phyloP scores from a whole-genome alignment of 495 filamentous ascomycete species.

The Tuber magnatum region DNA sequence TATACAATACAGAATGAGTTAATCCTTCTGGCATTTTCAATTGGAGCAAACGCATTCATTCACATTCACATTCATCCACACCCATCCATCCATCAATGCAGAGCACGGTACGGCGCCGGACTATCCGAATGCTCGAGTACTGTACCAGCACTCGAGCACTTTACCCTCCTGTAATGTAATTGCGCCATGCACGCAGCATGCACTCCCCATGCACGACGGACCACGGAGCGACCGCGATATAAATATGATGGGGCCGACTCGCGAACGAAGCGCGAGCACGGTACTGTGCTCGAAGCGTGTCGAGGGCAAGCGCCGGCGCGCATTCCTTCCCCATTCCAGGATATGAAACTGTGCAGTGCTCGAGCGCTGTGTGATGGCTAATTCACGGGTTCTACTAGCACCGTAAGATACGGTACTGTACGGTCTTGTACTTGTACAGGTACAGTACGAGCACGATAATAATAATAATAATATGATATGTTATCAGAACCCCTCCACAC shows the following conservation, averaged over 20 bases:
- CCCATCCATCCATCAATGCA: neutral
- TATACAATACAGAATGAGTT: neutral
- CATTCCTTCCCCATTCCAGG: neutral
- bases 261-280: neutral
- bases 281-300: too few species aligned
- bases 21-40: neutral
- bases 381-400: neutral
- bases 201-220: neutral
- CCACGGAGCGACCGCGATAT: neutral
- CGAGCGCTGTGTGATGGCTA: neutral
- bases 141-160: neutral
- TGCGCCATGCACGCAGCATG: neutral
- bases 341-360: neutral
- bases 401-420: too few species aligned
- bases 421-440: too few species aligned
- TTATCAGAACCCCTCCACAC: too few species aligned
- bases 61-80: neutral
- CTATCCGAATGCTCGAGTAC: too few species aligned
- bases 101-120: neutral
- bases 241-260: neutral
- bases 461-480: too few species aligned
- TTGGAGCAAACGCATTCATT: neutral
- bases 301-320: neutral
- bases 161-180: neutral
- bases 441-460: too few species aligned